Evolutionary conservation across 2,329 filamentous ascomycete species (phyloP).

Genomic region (Polychaeton citri): DNA sequence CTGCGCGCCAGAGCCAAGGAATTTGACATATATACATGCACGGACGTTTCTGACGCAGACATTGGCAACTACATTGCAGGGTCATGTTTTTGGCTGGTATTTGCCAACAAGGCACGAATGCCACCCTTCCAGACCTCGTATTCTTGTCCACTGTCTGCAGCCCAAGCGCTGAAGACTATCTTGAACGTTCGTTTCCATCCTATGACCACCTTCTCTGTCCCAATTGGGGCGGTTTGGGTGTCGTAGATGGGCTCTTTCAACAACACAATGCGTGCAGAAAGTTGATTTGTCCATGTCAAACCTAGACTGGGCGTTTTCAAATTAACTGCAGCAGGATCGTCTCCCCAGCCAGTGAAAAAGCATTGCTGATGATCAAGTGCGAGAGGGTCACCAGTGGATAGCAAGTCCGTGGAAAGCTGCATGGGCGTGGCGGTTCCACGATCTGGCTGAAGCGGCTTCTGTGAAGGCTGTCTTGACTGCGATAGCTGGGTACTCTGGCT

Average conservation of each 20-base stretch:
- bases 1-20: too few species aligned
- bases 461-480: conserved; percentile 7
- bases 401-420: conserved; percentile 20
- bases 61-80: neutral
- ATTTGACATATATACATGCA: too few species aligned
- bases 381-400: conserved; percentile 42
- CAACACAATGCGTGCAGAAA: conserved; percentile 68
- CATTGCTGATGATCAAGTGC: conserved; percentile 79
- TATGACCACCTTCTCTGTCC: conserved; percentile 33
- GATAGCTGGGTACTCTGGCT: conserved; percentile 8
- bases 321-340: conserved; percentile 31
- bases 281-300: conserved; percentile 81
- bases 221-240: conserved; percentile 24
- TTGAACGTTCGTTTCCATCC: conserved; percentile 68
- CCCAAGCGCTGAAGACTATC: conserved; percentile 79
- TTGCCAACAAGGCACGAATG: conserved; percentile 9
- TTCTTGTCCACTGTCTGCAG: conserved; percentile 45
- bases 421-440: conserved; percentile 6
- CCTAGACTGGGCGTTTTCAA: conserved; percentile 79
- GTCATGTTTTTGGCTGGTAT: too few species aligned
- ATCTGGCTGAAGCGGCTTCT: neutral
- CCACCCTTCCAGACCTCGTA: conserved; percentile 66
- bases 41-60: neutral
- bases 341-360: conserved; percentile 94
- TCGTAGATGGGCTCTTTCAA: conserved; percentile 52